Base-by-base conservation (phyloP, 345 rosid genomes). In the Pistacia vera region DNA sequence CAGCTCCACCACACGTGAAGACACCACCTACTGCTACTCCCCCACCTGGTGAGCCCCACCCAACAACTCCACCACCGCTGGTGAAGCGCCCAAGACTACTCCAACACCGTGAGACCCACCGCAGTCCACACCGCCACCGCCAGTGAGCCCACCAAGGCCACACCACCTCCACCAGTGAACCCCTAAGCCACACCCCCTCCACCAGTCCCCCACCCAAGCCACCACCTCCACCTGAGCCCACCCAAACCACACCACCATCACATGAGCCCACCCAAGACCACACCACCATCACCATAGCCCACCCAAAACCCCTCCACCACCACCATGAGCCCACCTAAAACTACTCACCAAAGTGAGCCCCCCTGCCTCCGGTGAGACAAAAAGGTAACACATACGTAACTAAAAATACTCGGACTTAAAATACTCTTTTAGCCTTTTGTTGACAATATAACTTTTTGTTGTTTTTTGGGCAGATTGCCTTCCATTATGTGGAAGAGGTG, bases 401-500 rank as follows among this genome's bases (percentile, higher is more conserved):
- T 5, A 41, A 38, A 41, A 41, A 41, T 41, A 41, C 46, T 7
- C 6, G 6, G 46, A 41, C 46, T 41, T 41, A 46, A 3, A 11
- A 49, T 38, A 44, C 16, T 5, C 0, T 12, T 4, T 55, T 44
- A 2, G 71, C 18, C 28, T 55, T 48, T 44, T 60, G 33, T 18
- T 78, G 17, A 68, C 74, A 52, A 4, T 20, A 16, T 12, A 7
- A 41, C 10, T 41, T 41, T 41, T 52, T 52, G 73, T 20, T 17
- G 17, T 10, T 35, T 30, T 33, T 8, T 5, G 69, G 68, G 51
- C 86, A 93, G 97, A 93, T 82, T 95, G 99, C 85, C 65, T 64
- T 59, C 89, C 96, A 11, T 79, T 89, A 46, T 95, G 99, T 75
- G 93, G 83, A 59, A 77, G 6, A 86, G 99, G 75, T 95, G 99